These are phyloP conservation scores for Clitoria ternatea DNA, from an alignment of 306 rosid species.

Conservation along the genomic window DNA sequence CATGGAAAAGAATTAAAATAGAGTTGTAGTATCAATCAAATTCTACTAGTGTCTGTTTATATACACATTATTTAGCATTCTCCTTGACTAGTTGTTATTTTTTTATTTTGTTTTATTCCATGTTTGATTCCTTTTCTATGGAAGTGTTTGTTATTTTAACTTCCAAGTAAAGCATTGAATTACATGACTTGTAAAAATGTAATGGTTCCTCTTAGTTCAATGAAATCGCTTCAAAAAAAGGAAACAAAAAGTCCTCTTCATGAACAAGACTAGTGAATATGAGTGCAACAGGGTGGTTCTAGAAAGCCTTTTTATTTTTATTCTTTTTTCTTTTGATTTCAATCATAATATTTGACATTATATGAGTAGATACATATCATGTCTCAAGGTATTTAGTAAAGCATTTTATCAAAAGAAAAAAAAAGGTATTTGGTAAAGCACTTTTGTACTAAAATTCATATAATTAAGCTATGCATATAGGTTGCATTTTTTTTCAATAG, in stretches of 20 bases:
- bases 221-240: not conserved
- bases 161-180: not conserved
- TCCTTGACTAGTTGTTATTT: not conserved
- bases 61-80: not conserved
- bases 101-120: not conserved
- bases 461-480: too few relatives aligned
- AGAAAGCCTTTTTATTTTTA: not conserved
- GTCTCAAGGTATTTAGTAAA: too few relatives aligned
- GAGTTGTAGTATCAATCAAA: not conserved
- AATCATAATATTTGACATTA: too few relatives aligned
- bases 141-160: not conserved
- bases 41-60: not conserved
- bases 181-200: not conserved
- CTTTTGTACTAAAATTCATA: too few relatives aligned
- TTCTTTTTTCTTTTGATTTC: too few relatives aligned
- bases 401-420: too few relatives aligned
- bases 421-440: too few relatives aligned
- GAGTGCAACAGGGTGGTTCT: not conserved
- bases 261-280: not conserved
- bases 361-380: too few relatives aligned
- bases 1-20: slow-evolving; percentile 3
- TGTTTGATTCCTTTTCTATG: not conserved
- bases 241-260: not conserved
- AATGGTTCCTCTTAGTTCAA: not conserved
- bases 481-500: too few relatives aligned